phyloP scores from a whole-genome alignment of 75 land plant species.

The Larix kaempferi region DNA sequence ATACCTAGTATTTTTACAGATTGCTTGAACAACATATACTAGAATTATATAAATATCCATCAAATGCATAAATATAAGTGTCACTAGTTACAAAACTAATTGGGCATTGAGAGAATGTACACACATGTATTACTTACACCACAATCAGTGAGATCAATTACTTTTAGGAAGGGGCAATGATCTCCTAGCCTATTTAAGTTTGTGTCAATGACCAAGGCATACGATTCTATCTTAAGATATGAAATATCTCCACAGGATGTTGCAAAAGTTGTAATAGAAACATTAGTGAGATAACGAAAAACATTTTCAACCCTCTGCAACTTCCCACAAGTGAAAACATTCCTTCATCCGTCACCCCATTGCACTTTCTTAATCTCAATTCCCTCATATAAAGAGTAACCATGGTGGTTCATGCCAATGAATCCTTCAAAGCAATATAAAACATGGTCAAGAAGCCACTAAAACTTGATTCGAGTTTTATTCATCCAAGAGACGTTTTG shows the following conservation, averaged over 20 bases:
- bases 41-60: background rate
- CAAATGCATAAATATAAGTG: background rate
- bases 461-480: too few relatives aligned
- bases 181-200: conserved; percentile 60
- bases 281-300: conserved; percentile 72
- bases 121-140: conserved; percentile 75
- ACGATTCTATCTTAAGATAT: conserved; percentile 86
- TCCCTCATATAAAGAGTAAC: too few relatives aligned
- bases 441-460: too few relatives aligned
- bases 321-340: conserved; percentile 51
- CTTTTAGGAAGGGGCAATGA: conserved; percentile 61
- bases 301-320: conserved; percentile 56
- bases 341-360: conserved; percentile 87
- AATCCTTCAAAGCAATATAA: too few relatives aligned
- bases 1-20: too few relatives aligned
- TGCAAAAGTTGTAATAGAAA: conserved; percentile 51
- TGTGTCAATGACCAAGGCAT: conserved; percentile 51
- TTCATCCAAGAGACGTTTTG: too few relatives aligned
- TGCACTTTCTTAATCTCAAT: conserved; percentile 85
- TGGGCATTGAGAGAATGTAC: conserved; percentile 12
- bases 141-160: conserved; percentile 86
- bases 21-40: too few relatives aligned
- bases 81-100: background rate
- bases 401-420: too few relatives aligned
- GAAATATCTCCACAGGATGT: conserved; percentile 55